These are phyloP conservation scores for Cladophialophora yegresii DNA, from an alignment of 2,329 filamentous ascomycete genomes.

Conservation along the genomic window DNA sequence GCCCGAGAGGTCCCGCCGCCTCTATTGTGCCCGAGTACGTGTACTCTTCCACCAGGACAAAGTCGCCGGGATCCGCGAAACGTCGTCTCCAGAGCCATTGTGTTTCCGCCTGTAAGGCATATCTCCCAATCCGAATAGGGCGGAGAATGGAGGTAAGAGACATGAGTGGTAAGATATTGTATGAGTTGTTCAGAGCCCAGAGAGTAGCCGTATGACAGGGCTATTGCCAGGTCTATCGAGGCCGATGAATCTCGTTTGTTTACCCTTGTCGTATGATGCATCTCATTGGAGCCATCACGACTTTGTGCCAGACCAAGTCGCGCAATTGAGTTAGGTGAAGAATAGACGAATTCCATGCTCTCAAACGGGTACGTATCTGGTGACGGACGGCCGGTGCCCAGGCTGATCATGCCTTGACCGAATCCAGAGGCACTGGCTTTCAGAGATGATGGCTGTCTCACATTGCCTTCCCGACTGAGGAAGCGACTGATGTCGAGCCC, in stretches of 20 bases:
- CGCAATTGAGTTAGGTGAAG: neutral
- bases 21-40: constrained; percentile 6
- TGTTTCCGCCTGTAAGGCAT: neutral
- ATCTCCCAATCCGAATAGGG: neutral
- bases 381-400: constrained; percentile 2
- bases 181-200: constrained; percentile 13
- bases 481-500: constrained; percentile 2
- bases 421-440: constrained; percentile 8
- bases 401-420: constrained; percentile 7
- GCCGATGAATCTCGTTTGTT: neutral
- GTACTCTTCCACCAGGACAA: constrained; percentile 11
- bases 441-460: constrained; percentile 8
- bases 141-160: constrained; percentile 3
- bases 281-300: neutral
- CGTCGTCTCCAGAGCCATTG: neutral
- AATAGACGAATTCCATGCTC: neutral
- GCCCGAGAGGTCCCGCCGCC: neutral
- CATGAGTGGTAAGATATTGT: constrained; percentile 9
- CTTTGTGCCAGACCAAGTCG: neutral
- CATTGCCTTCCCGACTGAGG: constrained; percentile 6
- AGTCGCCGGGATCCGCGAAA: constrained; percentile 7
- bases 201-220: constrained; percentile 9
- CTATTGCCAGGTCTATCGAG: constrained; percentile 7
- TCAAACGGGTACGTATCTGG: neutral
- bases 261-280: neutral